Evolutionary conservation across 495 filamentous ascomycete species (phyloP).

Genomic region (Penicillium lividum): DNA sequence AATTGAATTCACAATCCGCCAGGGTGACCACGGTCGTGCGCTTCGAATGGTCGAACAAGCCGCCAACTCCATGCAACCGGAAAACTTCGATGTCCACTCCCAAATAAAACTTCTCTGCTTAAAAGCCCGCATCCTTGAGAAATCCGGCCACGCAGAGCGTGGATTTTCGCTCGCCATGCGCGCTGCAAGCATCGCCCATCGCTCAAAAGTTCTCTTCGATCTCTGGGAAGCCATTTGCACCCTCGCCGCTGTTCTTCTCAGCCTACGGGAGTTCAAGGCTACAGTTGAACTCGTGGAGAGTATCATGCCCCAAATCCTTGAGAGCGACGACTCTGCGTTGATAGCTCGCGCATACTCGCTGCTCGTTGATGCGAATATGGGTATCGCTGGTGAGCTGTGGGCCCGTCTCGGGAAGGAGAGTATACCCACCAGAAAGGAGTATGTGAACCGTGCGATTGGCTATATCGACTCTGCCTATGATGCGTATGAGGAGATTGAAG

Average conservation of each 20-base stretch:
- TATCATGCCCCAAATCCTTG: constrained; percentile 79
- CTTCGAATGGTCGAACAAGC: constrained; percentile 68
- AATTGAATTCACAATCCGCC: constrained; percentile 69
- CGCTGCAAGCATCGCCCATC: constrained; percentile 75
- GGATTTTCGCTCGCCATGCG: constrained; percentile 82
- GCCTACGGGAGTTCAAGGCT: constrained; percentile 72
- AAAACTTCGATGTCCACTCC: constrained; percentile 71
- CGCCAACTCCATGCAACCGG: constrained; percentile 62
- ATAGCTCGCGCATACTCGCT: constrained; percentile 68
- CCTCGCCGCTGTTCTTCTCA: constrained; percentile 67
- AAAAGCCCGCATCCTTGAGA: constrained; percentile 74
- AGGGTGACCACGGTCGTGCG: constrained; percentile 61
- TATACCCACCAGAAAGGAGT: constrained; percentile 49
- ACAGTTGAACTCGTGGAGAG: constrained; percentile 66
- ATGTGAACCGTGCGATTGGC: constrained; percentile 63
- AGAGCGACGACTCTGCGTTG: constrained; percentile 66
- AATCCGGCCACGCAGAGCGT: constrained; percentile 70
- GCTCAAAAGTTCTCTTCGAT: constrained; percentile 66
- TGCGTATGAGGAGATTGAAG: constrained; percentile 72
- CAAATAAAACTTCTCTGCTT: constrained; percentile 72
- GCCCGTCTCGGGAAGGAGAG: constrained; percentile 23
- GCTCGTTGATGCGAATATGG: constrained; percentile 84
- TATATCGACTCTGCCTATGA: constrained; percentile 68
- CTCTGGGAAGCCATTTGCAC: constrained; percentile 78
- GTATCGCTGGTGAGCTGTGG: constrained; percentile 63